Evolutionary conservation across 2,329 filamentous ascomycete species (phyloP).

Genomic region (Pyricularia grisea): DNA sequence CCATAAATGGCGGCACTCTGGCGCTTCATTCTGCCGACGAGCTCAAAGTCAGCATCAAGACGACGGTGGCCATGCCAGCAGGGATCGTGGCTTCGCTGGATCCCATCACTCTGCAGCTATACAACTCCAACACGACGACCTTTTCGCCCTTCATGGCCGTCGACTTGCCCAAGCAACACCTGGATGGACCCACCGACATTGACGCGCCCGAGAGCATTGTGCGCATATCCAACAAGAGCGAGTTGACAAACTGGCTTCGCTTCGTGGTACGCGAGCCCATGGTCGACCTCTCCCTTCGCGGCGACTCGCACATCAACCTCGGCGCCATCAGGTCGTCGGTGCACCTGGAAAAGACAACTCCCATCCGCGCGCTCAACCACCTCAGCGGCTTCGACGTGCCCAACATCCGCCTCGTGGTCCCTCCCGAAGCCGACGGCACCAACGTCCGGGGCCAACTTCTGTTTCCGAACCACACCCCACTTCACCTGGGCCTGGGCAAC

Average conservation of each 20-base stretch:
- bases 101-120: conserved; percentile 27
- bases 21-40: conserved; percentile 20
- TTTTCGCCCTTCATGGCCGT: conserved; percentile 20
- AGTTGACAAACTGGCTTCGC: conserved; percentile 29
- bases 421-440: conserved; percentile 24
- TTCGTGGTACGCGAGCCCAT: conserved; percentile 26
- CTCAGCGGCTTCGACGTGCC: conserved; percentile 27
- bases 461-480: conserved; percentile 33
- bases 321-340: conserved; percentile 27
- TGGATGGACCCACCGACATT: conserved; percentile 26
- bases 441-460: conserved; percentile 32
- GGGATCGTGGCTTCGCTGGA: conserved; percentile 27
- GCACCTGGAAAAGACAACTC: conserved; percentile 30
- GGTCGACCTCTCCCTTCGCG: conserved; percentile 27
- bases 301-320: conserved; percentile 25
- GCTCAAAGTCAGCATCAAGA: conserved; percentile 23
- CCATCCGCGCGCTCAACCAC: conserved; percentile 26
- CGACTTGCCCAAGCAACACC: conserved; percentile 20
- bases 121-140: conserved; percentile 25
- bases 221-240: conserved; percentile 24
- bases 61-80: conserved; percentile 24
- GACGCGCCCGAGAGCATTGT: conserved; percentile 23
- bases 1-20: conserved; percentile 25
- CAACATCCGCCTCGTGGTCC: conserved; percentile 25
- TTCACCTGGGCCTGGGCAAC: conserved; percentile 34